phyloP scores from a whole-genome alignment of 768 basidiomycete genomes.

The Podaxis sp. region DNA sequence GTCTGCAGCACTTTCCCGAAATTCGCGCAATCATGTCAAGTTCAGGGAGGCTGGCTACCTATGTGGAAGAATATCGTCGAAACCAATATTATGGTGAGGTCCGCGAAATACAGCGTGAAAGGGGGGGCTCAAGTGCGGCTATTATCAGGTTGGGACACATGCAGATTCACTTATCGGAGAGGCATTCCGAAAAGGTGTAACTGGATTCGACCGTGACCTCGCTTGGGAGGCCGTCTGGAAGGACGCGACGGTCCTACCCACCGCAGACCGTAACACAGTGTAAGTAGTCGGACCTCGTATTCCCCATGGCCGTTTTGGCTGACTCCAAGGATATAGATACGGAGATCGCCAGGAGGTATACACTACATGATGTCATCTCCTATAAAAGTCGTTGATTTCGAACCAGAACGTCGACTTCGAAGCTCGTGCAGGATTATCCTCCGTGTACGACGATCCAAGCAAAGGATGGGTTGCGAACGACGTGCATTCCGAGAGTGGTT shows the following conservation, averaged over 20 bases:
- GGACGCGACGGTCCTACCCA: constrained; percentile 64
- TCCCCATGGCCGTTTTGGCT: neutral
- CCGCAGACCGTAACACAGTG: constrained; percentile 50
- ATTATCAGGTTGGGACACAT: constrained; percentile 67
- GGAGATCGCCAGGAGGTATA: constrained; percentile 68
- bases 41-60: constrained; percentile 73
- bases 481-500: constrained; percentile 75
- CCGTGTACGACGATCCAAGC: constrained; percentile 50
- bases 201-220: constrained; percentile 58
- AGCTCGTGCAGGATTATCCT: constrained; percentile 73
- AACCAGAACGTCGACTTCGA: constrained; percentile 70
- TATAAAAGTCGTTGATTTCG: neutral
- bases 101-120: neutral
- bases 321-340: neutral
- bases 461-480: constrained; percentile 79
- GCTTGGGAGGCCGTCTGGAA: constrained; percentile 77
- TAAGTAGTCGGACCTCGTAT: constrained; percentile 62
- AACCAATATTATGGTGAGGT: constrained; percentile 72
- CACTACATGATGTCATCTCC: neutral
- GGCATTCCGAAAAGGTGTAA: constrained; percentile 63
- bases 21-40: neutral
- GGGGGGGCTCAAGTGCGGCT: constrained; percentile 25
- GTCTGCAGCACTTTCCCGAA: neutral
- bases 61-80: constrained; percentile 92
- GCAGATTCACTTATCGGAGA: constrained; percentile 76